These are phyloP conservation scores for Termitomyces sp. DNA, from an alignment of 768 basidiomycete genomes.

Conservation along the genomic window DNA sequence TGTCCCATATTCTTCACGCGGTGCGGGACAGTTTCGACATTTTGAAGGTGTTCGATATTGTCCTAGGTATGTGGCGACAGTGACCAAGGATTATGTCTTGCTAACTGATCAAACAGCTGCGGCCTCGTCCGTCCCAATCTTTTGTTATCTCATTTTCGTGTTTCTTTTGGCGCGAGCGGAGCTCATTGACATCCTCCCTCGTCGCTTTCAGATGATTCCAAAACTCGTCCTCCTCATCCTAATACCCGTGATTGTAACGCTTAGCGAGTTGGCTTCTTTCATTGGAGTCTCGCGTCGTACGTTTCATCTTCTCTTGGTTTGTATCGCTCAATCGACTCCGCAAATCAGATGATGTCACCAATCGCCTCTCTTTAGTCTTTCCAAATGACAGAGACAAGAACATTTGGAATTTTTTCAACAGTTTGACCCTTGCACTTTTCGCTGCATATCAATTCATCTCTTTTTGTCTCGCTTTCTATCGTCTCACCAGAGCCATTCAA, in stretches of 20 bases:
- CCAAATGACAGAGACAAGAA: constrained; percentile 21
- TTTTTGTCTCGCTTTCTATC: constrained; percentile 55
- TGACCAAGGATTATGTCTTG: neutral
- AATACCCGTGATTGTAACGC: constrained; percentile 47
- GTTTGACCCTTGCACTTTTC: constrained; percentile 54
- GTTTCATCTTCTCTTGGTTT: constrained; percentile 15
- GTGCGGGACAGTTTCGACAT: constrained; percentile 30
- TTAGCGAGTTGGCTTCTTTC: constrained; percentile 63
- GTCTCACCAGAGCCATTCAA: constrained; percentile 43
- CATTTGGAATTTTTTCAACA: constrained; percentile 54
- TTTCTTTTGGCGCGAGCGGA: constrained; percentile 48
- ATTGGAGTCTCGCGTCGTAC: constrained; percentile 51
- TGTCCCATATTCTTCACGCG: constrained; percentile 50
- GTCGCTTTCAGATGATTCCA: constrained; percentile 36
- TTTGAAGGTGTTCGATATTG: constrained; percentile 51
- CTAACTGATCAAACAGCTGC: constrained; percentile 30
- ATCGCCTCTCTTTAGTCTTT: constrained; percentile 29
- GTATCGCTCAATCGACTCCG: neutral
- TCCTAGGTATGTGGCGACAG: constrained; percentile 48
- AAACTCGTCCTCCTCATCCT: constrained; percentile 42
- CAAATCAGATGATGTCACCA: constrained; percentile 6
- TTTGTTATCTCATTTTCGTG: constrained; percentile 58
- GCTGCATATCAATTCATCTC: constrained; percentile 49
- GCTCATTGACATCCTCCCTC: constrained; percentile 48
- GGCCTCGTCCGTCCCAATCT: constrained; percentile 58